Base-by-base conservation (phyloP, 305 asterid genomes). In the Salvia sclarea region DNA sequence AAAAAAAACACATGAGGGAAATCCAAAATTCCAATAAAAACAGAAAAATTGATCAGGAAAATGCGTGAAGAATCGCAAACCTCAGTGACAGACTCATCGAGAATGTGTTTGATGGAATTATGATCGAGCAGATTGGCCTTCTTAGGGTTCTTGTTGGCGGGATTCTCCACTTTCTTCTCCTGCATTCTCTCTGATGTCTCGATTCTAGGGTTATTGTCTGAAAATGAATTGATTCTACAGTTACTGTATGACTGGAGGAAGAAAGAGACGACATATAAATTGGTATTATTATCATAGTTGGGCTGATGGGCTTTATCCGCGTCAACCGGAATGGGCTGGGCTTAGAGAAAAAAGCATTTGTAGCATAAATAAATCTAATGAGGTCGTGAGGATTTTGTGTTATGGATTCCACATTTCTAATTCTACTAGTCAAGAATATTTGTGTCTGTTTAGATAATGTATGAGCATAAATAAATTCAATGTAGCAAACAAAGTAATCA, bases 41-140 rank as follows among this genome's bases (percentile, higher is more conserved):
- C n/a, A 30, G 43, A 35, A 17, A 62, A 41, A 61, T 3, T 50
- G 58, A 63, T 30, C 13, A 37, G 6, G 68, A 28, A 49, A 10
- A 17, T 31, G 37, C 18, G 50, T 10, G 61, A 4, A 16, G 12
- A 48, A 59, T 10, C 8, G 64, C 4, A 22, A 50, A 92, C 99
- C 96, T 94, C 95, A 48, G 88, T 74, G 41, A 85, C 96, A 6
- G 99, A 89, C 48, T 94, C 99, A 74, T 94, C 99, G 44, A 94
- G 95, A 50, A 89, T 37, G 83, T 85, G 84, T 59, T 91, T 94
- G 88, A 94, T 80, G 48, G 99, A 91, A 64, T 85, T 81, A 58
- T 91, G 96, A 75, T 94, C 96, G 78, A 94, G 77, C 0, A 94
- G 91, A 81, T 94, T 94, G 22, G 91, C 74, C 79, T 89, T 94